Evolutionary conservation across 805 yeast genomes (phyloP).

Genomic region (Clavispora vitiphila): DNA sequence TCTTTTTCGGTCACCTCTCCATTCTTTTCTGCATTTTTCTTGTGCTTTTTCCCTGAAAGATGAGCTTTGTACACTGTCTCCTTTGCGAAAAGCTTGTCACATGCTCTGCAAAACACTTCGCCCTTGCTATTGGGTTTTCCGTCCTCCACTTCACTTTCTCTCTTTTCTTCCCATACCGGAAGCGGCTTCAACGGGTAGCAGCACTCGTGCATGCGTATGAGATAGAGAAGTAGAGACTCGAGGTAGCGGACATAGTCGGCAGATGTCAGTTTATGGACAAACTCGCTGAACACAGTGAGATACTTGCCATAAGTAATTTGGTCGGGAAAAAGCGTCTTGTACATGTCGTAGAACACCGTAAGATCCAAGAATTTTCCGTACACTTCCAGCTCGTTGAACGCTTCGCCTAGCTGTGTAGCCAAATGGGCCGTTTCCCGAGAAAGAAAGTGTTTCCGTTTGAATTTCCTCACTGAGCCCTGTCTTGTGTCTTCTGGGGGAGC

Average conservation of each 20-base stretch:
- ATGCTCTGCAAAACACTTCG: constrained; percentile 53
- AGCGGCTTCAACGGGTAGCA: constrained; percentile 19
- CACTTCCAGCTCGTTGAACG: constrained; percentile 57
- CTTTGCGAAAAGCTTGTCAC: constrained; percentile 61
- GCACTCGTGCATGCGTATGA: constrained; percentile 43
- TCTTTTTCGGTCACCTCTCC: too few relatives aligned
- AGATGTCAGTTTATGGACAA: constrained; percentile 16
- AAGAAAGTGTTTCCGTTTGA: constrained; percentile 34
- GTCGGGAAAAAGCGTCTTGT: constrained; percentile 36
- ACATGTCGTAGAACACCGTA: constrained; percentile 43
- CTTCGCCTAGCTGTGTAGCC: constrained; percentile 30
- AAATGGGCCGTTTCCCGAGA: constrained; percentile 49
- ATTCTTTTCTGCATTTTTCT: constrained; percentile 35
- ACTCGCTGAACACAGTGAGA: constrained; percentile 20
- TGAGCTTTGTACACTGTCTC: constrained; percentile 65
- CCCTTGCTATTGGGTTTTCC: constrained; percentile 14
- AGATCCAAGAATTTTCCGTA: constrained; percentile 66
- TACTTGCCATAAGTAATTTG: constrained; percentile 46
- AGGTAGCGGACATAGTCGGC: constrained; percentile 43
- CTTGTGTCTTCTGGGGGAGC: constrained; percentile 22
- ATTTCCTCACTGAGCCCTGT: constrained; percentile 13
- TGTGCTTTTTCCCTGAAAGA: constrained; percentile 70
- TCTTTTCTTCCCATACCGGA: not conserved
- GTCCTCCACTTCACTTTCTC: constrained; percentile 2
- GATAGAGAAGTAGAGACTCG: constrained; percentile 42